Conservation (phyloP, 495 filamentous ascomycete genomes). For the Penicillium pancosmium region DNA sequence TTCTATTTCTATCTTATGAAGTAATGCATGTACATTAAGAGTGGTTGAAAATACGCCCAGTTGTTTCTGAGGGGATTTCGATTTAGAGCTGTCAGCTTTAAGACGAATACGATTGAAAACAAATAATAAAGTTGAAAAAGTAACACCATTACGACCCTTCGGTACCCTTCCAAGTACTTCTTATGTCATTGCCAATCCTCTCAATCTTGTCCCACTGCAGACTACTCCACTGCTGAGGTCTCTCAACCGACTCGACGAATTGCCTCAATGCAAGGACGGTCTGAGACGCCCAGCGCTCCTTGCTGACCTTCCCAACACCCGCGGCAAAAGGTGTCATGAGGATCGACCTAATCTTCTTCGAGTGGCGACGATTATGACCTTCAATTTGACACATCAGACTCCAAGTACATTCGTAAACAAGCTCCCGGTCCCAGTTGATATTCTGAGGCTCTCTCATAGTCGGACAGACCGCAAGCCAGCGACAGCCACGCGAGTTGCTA, state of each 20-base stretch:
- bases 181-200: constrained; percentile 29
- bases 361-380: constrained; percentile 38
- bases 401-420: constrained; percentile 58
- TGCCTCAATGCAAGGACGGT: constrained; percentile 52
- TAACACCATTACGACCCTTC: neutral
- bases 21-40: constrained; percentile 9
- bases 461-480: constrained; percentile 52
- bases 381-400: constrained; percentile 50
- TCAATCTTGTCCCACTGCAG: constrained; percentile 36
- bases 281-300: constrained; percentile 51
- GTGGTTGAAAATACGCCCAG: neutral
- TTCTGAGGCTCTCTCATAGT: constrained; percentile 49
- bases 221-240: constrained; percentile 33
- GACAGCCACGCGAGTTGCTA: constrained; percentile 39
- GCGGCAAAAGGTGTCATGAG: constrained; percentile 54
- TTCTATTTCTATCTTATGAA: constrained; percentile 21
- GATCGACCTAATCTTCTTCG: constrained; percentile 40
- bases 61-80: no score
- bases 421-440: constrained; percentile 52
- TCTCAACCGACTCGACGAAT: constrained; percentile 45
- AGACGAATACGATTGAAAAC: neutral
- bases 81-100: no score
- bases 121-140: neutral
- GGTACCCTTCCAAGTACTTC: constrained; percentile 25
- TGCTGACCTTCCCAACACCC: constrained; percentile 46